These are phyloP conservation scores for Viola pubescens DNA, from an alignment of 441 rosid genomes.

Conservation along the genomic window DNA sequence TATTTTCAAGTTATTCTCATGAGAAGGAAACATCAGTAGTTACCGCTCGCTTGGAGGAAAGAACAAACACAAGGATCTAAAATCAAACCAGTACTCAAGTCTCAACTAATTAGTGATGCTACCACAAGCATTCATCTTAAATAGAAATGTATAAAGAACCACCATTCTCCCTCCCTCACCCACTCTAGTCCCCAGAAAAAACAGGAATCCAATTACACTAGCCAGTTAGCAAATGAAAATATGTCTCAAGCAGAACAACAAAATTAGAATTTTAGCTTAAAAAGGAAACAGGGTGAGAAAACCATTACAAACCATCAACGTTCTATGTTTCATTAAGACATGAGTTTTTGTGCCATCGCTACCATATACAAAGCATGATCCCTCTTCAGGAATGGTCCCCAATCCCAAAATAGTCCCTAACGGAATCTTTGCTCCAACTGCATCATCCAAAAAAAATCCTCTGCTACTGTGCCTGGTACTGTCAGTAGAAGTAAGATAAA, in stretches of 20 bases:
- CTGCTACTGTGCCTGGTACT: constrained; percentile 17
- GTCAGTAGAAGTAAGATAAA: constrained; percentile 53
- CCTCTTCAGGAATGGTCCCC: constrained; percentile 70
- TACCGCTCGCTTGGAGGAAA: too few relatives aligned
- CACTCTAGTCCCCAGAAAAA: too few relatives aligned
- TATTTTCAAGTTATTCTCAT: too few relatives aligned
- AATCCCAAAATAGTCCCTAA: constrained; percentile 70
- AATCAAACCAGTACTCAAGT: too few relatives aligned
- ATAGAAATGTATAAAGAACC: too few relatives aligned
- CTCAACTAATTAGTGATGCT: too few relatives aligned
- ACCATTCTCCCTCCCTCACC: too few relatives aligned
- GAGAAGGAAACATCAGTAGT: too few relatives aligned
- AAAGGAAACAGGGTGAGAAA: constrained; percentile 16
- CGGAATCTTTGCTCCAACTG: constrained; percentile 37
- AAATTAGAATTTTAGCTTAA: constrained; percentile 8
- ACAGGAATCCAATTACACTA: too few relatives aligned
- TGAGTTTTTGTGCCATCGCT: constrained; percentile 72
- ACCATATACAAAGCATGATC: constrained; percentile 71
- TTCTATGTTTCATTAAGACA: constrained; percentile 81
- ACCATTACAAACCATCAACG: constrained; percentile 68
- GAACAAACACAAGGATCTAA: too few relatives aligned
- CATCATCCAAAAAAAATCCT: constrained; percentile 18
- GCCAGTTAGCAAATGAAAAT: too few relatives aligned
- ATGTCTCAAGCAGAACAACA: background rate
- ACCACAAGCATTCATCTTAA: too few relatives aligned